Percentiles rank a stretch among this genome's conserved stretches.
These are phyloP conservation scores for Aspergillus luchuensis DNA, from an alignment of 2,329 filamentous ascomycete genomes.

Conservation along the genomic window DNA sequence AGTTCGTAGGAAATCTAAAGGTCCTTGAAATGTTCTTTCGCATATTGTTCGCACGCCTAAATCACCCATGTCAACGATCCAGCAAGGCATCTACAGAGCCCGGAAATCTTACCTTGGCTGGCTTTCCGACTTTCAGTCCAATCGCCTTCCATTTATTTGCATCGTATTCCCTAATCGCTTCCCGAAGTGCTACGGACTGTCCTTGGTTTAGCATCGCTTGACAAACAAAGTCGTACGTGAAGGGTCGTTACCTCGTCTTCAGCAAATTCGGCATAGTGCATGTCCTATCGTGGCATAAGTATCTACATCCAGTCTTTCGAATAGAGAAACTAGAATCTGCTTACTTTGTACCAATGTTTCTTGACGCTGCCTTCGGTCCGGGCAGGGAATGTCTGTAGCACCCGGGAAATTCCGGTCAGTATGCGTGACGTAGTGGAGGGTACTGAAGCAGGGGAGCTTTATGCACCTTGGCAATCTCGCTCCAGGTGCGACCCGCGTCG, in stretches of 20 bases:
- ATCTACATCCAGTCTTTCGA: conserved; percentile 2
- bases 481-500: conserved; percentile 92
- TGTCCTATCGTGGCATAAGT: conserved; percentile 65
- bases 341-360: conserved; percentile 99
- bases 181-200: conserved; percentile 63
- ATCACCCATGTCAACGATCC: conserved; percentile 11
- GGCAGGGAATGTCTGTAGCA: conserved; percentile 76
- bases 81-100: conserved; percentile 24
- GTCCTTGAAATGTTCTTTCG: conserved; percentile 82
- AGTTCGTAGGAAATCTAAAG: conserved; percentile 33
- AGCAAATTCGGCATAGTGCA: conserved; percentile 98
- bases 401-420: conserved; percentile 3
- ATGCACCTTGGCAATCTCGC: conserved; percentile 91
- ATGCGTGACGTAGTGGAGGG: background rate
- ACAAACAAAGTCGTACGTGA: background rate
- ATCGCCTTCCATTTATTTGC: conserved; percentile 99
- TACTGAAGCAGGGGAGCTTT: conserved; percentile 6
- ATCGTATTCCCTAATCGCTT: conserved; percentile 98
- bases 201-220: background rate
- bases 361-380: conserved; percentile 97
- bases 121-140: conserved; percentile 94
- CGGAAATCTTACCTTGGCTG: conserved; percentile 71
- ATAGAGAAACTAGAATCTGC: conserved; percentile 19
- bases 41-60: conserved; percentile 86
- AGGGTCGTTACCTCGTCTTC: conserved; percentile 77